A percentile compares a stretch with the other conserved stretches of the same genome.
Conservation (phyloP, 208 protist species). For the Acanthamoeba rhysodes region DNA sequence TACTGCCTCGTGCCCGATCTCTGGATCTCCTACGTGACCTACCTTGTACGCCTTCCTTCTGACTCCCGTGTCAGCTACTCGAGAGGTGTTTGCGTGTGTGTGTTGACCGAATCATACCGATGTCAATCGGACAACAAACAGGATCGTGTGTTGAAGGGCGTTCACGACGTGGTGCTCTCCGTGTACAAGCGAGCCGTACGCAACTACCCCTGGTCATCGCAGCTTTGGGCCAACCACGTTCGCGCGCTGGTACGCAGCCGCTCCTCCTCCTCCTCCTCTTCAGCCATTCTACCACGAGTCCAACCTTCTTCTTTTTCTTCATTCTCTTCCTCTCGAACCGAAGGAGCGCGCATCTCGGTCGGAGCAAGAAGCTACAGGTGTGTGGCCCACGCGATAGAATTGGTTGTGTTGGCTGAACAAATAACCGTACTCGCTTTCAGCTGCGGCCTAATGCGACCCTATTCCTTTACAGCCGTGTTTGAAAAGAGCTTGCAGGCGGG, state of each 20-base stretch:
- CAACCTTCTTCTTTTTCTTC: background rate
- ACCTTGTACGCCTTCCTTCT: background rate
- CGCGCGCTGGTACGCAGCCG: background rate
- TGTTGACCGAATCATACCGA: background rate
- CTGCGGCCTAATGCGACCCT: background rate
- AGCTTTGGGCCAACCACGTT: slow-evolving; percentile 28
- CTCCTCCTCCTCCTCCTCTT: background rate
- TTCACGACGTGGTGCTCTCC: slow-evolving; percentile 43
- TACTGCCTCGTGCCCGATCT: slow-evolving; percentile 53
- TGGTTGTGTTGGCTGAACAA: background rate
- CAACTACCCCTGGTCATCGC: slow-evolving; percentile 52
- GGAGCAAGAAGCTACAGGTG: slow-evolving; percentile 35
- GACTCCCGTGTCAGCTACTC: background rate
- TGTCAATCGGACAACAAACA: background rate
- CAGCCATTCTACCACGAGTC: background rate
- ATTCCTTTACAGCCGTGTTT: background rate
- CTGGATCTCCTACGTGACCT: slow-evolving; percentile 45
- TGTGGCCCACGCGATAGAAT: too few relatives aligned
- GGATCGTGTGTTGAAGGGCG: slow-evolving; percentile 30
- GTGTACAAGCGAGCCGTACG: slow-evolving; percentile 56
- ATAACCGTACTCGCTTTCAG: background rate
- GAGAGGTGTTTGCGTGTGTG: background rate
- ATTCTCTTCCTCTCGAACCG: background rate
- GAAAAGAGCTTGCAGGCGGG: slow-evolving; percentile 57
- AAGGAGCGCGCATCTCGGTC: slow-evolving; percentile 35